Evolutionary conservation across 2,329 filamentous ascomycete genomes (phyloP).

Genomic region (Penicillium nordicum): DNA sequence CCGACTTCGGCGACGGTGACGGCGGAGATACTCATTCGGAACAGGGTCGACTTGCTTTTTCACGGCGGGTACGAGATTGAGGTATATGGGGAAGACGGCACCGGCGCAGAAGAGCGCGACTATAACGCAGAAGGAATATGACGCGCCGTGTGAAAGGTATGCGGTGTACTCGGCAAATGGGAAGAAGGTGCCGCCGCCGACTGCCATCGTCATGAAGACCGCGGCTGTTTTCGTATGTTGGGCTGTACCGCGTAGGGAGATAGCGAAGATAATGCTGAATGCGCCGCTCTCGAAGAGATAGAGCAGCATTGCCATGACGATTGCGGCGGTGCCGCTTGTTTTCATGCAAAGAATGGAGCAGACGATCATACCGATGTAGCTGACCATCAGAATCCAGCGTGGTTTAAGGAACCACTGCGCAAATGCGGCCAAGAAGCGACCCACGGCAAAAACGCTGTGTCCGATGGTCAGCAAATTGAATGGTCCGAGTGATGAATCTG

Average conservation of each 20-base stretch:
- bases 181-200: slow-evolving; percentile 54
- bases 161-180: slow-evolving; percentile 54
- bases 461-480: slow-evolving; percentile 53
- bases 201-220: slow-evolving; percentile 52
- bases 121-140: slow-evolving; percentile 53
- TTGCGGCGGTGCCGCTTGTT: slow-evolving; percentile 42
- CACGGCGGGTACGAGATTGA: slow-evolving; percentile 49
- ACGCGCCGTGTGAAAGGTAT: slow-evolving; percentile 36
- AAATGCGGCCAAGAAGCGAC: slow-evolving; percentile 56
- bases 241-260: slow-evolving; percentile 57
- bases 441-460: slow-evolving; percentile 57
- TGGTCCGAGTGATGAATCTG: slow-evolving; percentile 28
- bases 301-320: slow-evolving; percentile 50
- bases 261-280: slow-evolving; percentile 59
- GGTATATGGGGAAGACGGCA: slow-evolving; percentile 53
- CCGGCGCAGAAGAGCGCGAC: slow-evolving; percentile 52
- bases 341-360: slow-evolving; percentile 53
- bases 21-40: slow-evolving; percentile 36
- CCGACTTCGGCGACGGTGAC: slow-evolving; percentile 24
- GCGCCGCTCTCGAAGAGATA: slow-evolving; percentile 61
- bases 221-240: slow-evolving; percentile 57
- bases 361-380: slow-evolving; percentile 52
- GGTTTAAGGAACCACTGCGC: slow-evolving; percentile 56
- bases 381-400: slow-evolving; percentile 54
- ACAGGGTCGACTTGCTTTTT: slow-evolving; percentile 52